Percentiles rank a stretch among this genome's conserved stretches.
These are phyloP conservation scores for Colletotrichum cuscutae DNA, from an alignment of 2,329 filamentous ascomycete genomes.

Conservation along the genomic window DNA sequence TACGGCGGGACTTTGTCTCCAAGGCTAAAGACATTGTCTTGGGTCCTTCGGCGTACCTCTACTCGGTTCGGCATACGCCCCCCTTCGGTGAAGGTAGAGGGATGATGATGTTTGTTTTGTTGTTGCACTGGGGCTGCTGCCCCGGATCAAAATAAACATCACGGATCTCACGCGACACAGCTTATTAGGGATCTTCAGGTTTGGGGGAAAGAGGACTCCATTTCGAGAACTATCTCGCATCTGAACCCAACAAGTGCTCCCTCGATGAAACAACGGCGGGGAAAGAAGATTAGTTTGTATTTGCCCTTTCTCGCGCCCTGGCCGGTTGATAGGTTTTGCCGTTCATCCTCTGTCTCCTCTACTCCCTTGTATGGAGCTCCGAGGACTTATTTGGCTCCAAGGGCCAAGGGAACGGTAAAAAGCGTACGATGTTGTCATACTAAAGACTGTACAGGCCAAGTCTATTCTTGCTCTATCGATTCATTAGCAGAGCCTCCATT, in stretches of 20 bases:
- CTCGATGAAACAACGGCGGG: background rate
- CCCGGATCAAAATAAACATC: background rate
- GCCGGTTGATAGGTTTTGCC: background rate
- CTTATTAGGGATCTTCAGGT: background rate
- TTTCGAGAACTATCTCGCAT: background rate
- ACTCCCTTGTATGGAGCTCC: background rate
- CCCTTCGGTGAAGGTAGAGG: background rate
- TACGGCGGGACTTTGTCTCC: background rate
- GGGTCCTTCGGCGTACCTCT: background rate
- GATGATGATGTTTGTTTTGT: background rate
- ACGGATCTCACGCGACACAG: background rate
- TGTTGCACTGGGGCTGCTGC: background rate
- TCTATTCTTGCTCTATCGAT: constrained; percentile 32
- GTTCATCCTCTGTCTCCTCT: background rate
- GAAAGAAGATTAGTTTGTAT: background rate
- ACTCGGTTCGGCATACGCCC: background rate
- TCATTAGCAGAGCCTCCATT: constrained; percentile 33
- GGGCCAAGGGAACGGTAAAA: background rate
- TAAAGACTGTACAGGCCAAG: constrained; percentile 4
- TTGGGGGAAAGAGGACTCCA: background rate
- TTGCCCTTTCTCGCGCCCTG: background rate
- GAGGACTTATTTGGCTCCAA: background rate
- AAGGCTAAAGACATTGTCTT: constrained; percentile 16
- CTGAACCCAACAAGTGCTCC: background rate
- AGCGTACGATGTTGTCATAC: background rate